Evolutionary conservation across 164 flowering plant genomes (phyloP), one percentile per base, ranked within the genome.

Genomic region (Dillenia turbinata): DNA sequence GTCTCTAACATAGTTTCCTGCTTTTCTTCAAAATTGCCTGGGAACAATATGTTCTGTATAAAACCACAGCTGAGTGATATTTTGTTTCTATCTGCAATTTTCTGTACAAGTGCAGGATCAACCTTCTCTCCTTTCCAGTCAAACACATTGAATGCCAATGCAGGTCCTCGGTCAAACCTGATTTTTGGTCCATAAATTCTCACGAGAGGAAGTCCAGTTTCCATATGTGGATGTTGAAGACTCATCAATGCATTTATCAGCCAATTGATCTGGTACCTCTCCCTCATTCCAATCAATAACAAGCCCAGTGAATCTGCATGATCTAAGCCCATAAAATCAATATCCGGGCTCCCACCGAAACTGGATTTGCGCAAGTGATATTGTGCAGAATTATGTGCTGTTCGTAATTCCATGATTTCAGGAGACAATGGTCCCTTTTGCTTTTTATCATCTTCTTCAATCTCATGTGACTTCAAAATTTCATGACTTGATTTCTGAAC

Each of bases 91-190:
- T 90, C 98, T 5, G 97, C 96, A 13, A 93, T 92, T 67, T 93
- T 93, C 79, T 93, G 98, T 44, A 90, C 87, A 3, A 93, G 85
- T 46, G 70, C 65, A 11, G 98, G 94, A 16, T 88, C 94, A 16
- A 93, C 83, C 64, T 79, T 90, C 47, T 85, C 89, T 16, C 96
- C 96, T 75, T 89, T 90, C 97, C 97, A 90, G 70, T 93, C 97
- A 67, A 76, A 89, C 48, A 93, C 71, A 71, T 90, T 87, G 78
- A 93, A 93, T 26, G 98, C 88, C 75, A 90, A 61, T 44, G 96
- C 90, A 1, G 96, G 84, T 55, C 92, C 96, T 3, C 97, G 54
- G 45, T 85, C 88, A 49, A 90, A 87, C 73, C 79, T 88, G 24
- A 90, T 60, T 77, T 76, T 83, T 46, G 97, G 98, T 15, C 98